Percentiles rank a stretch among this genome's conserved stretches.
Evolutionary conservation across 2,329 filamentous ascomycete genomes (phyloP).

Genomic region (Fusarium sp.): DNA sequence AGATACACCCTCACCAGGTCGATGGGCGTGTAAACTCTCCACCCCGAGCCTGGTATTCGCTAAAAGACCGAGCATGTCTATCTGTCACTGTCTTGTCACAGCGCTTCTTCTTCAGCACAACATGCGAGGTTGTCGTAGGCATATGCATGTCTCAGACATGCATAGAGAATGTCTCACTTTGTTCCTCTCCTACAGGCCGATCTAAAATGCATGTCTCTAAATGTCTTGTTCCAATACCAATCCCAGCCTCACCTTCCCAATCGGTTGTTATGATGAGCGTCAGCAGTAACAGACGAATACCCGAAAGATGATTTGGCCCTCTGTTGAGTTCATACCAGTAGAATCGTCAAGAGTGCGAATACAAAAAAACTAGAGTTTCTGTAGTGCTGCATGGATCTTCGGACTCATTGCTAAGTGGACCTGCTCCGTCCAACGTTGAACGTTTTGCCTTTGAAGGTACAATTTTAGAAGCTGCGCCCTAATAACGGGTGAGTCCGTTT

Average conservation of each 20-base stretch:
- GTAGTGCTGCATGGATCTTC: conserved; percentile 19
- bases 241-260: conserved; percentile 29
- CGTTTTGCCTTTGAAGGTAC: neutral
- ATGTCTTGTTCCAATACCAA: conserved; percentile 43
- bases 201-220: conserved; percentile 48
- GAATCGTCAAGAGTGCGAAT: neutral
- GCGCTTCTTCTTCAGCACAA: conserved; percentile 40
- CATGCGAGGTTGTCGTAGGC: conserved; percentile 44
- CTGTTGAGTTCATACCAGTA: neutral
- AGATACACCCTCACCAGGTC: conserved; percentile 2
- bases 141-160: conserved; percentile 55
- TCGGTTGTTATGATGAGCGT: conserved; percentile 22
- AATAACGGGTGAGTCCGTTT: conserved; percentile 24
- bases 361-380: neutral
- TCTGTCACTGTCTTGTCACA: conserved; percentile 21
- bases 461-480: conserved; percentile 15
- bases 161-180: conserved; percentile 56
- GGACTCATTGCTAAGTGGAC: conserved; percentile 19
- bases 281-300: conserved; percentile 15
- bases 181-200: conserved; percentile 55
- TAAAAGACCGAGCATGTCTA: conserved; percentile 1
- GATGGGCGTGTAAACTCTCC: neutral
- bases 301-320: neutral
- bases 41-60: conserved; percentile 1
- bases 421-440: neutral